Percentiles rank a stretch among this genome's conserved stretches.
Conservation (phyloP, 2,329 filamentous ascomycete genomes). For the Colletotrichum musae region DNA sequence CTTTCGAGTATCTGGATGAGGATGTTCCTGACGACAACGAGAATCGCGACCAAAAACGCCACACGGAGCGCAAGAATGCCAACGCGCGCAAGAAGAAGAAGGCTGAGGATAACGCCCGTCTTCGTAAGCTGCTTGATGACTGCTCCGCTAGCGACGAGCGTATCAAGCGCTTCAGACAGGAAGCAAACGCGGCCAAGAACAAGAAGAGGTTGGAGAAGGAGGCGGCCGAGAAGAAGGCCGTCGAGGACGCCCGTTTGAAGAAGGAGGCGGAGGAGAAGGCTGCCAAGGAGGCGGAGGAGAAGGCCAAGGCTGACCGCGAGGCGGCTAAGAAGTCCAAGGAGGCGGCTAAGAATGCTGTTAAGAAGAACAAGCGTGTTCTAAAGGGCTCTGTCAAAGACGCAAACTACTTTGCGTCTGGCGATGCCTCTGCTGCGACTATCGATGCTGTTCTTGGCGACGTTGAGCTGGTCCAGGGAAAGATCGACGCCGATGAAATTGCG, state of each 20-base stretch:
- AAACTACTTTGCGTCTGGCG: conserved; percentile 90
- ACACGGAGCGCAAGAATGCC: conserved; percentile 98
- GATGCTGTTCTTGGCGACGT: conserved; percentile 88
- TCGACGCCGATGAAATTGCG: conserved; percentile 92
- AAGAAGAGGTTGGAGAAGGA: conserved; percentile 93
- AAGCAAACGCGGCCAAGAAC: conserved; percentile 94
- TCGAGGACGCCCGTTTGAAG: conserved; percentile 86
- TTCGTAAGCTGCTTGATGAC: conserved; percentile 92
- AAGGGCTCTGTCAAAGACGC: conserved; percentile 95
- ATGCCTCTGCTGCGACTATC: conserved; percentile 82
- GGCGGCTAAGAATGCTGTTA: conserved; percentile 97
- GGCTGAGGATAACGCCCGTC: conserved; percentile 94
- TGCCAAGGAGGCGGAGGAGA: conserved; percentile 86
- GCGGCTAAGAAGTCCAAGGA: conserved; percentile 97
- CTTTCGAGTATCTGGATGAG: conserved; percentile 98
- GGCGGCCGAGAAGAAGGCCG: conserved; percentile 88
- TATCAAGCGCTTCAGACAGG: conserved; percentile 96
- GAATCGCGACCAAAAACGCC: conserved; percentile 98
- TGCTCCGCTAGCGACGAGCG: conserved; percentile 88
- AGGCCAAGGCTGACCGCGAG: conserved; percentile 87
- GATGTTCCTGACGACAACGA: conserved; percentile 99
- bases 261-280: conserved; percentile 88
- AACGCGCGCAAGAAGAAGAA: conserved; percentile 99
- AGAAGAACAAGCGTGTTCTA: conserved; percentile 99
- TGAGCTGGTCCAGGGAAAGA: conserved; percentile 88